Conservation (phyloP, 108 stramenopile genomes). For the Skeletonema costatum region DNA sequence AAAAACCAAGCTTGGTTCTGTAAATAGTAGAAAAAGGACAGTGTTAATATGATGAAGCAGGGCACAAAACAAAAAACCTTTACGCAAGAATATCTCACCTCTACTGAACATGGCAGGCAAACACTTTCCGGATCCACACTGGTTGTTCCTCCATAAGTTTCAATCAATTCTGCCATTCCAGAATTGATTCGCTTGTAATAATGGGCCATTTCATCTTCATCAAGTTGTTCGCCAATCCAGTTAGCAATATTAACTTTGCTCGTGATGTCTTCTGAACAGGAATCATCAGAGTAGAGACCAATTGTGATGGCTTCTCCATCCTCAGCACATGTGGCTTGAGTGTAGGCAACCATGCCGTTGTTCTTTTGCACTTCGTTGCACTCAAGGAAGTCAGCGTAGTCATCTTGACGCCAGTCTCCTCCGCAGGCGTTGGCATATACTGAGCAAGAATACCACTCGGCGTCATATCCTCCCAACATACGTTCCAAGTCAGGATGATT, state of each 20-base stretch:
- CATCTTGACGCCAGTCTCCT: not conserved
- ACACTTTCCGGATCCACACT: not conserved
- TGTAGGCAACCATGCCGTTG: conserved; percentile 58
- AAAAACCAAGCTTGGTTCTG: not conserved
- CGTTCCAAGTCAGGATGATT: conserved; percentile 14
- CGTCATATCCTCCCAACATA: conserved; percentile 12
- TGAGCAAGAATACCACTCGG: conserved; percentile 14
- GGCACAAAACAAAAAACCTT: no score
- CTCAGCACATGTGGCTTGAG: conserved; percentile 66
- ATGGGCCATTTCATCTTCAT: conserved; percentile 20
- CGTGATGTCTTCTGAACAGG: conserved; percentile 72
- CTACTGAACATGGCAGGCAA: not conserved
- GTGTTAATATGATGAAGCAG: not conserved
- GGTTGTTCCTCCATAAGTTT: not conserved
- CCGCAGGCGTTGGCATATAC: conserved; percentile 25
- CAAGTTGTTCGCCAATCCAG: conserved; percentile 27
- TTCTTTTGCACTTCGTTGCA: conserved; percentile 42
- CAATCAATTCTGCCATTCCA: not conserved
- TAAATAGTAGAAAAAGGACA: not conserved
- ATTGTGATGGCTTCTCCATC: conserved; percentile 71
- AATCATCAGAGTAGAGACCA: conserved; percentile 79
- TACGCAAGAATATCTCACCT: not conserved
- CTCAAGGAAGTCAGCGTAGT: conserved; percentile 36
- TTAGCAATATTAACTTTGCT: conserved; percentile 24
- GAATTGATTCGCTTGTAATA: not conserved